Base-by-base conservation (phyloP, 495 filamentous ascomycete genomes). In the Cladorrhinum samala region DNA sequence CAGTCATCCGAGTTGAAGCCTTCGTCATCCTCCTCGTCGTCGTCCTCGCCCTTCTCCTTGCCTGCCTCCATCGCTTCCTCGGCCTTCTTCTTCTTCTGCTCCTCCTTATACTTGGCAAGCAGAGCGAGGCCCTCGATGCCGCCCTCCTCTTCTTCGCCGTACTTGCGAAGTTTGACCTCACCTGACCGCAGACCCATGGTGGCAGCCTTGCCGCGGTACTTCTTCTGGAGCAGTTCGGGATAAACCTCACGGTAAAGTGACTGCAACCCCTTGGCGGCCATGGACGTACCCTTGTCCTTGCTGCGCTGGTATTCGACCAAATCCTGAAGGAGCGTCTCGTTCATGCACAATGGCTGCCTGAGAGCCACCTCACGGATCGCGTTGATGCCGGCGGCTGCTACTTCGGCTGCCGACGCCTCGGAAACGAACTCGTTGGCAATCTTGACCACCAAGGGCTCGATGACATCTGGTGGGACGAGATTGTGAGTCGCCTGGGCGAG, bases 351-450 rank as follows among this genome's bases (percentile, higher is more conserved):
- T 18, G 94, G 93, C 62, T 97, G 92, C 49, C 93, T 77, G 2
- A 82, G 84, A 65, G 93, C 96, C 11, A 99, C 86, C 65, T 99
- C 93, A 48, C 92, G 81, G 64, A 97, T 97, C 18, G 88, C 84
- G 63, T 96, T 99, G 50, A 98, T 79, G 61, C 93, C 93, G 39
- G 93, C 92, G 6, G 92, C 84, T 24, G 88, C 90, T 39, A 97
- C 89, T 70, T 96, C 89, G 14, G 87, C 76, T 5, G 92, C 91
- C 0, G 89, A 87, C 13, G 90, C 93, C 67, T 99, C 93, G 0
- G 89, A 95, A 7, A 99, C 92, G 63, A 99, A 99, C 69, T 96
- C 91, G 52, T 96, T 95, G 36, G 93, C 92, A 55, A 99, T 96
- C 74, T 96, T 97, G 66, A 88, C 84, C 14, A 99, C 70, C 19